Evolutionary conservation across 139 green algal species (phyloP).

Genomic region (Penium margaritaceum): DNA sequence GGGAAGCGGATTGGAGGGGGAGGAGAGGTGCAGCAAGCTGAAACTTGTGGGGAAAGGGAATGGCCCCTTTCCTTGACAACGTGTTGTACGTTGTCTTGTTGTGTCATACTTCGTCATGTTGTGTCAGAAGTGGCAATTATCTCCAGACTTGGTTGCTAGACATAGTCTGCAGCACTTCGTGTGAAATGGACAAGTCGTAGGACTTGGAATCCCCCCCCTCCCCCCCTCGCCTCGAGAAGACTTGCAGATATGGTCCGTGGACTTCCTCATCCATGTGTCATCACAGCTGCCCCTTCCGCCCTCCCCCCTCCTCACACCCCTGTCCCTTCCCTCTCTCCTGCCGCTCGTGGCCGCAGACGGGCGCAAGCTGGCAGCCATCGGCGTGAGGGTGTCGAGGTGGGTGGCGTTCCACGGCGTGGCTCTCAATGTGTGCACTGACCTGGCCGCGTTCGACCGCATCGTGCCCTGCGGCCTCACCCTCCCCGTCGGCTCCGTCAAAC

Average conservation of each 20-base stretch:
- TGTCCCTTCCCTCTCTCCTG: not conserved
- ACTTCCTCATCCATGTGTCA: constrained; percentile 64
- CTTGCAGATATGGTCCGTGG: constrained; percentile 69
- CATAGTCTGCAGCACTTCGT: too few relatives aligned
- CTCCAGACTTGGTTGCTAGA: too few relatives aligned
- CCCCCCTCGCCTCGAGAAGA: constrained; percentile 46
- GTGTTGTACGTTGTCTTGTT: too few relatives aligned
- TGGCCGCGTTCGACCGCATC: constrained; percentile 60
- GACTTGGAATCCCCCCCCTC: not conserved
- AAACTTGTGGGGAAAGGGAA: too few relatives aligned
- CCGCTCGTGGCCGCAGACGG: constrained; percentile 7
- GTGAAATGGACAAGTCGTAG: too few relatives aligned
- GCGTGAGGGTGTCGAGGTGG: constrained; percentile 61
- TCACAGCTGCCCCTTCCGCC: constrained; percentile 56
- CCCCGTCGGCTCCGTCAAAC: constrained; percentile 44
- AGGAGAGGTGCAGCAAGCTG: too few relatives aligned
- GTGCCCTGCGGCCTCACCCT: constrained; percentile 67
- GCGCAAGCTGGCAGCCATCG: constrained; percentile 68
- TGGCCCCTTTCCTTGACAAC: too few relatives aligned
- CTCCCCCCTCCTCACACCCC: not conserved
- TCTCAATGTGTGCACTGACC: constrained; percentile 63
- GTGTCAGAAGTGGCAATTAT: too few relatives aligned
- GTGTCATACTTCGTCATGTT: too few relatives aligned
- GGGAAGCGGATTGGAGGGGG: too few relatives aligned
- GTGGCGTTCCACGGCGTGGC: constrained; percentile 74